phyloP scores from a whole-genome alignment of 176 grass and related monocot species.

The Ampelocalamus luodianensis region DNA sequence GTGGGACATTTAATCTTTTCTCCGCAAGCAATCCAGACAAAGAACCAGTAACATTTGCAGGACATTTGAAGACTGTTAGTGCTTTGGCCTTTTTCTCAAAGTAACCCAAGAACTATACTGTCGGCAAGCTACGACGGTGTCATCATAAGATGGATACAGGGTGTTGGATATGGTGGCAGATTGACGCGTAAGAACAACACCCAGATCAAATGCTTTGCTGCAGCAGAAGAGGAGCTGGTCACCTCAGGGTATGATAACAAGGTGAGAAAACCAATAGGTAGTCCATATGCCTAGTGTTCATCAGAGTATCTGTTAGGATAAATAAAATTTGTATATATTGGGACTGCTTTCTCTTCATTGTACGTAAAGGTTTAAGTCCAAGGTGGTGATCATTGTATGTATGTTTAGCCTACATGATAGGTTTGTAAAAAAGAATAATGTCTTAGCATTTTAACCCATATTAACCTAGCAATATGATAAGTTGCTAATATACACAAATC shows the following conservation, averaged over 20 bases:
- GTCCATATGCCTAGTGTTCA: constrained; percentile 16
- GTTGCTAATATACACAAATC: constrained; percentile 23
- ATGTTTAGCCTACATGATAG: constrained; percentile 14
- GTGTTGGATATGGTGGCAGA: constrained; percentile 85
- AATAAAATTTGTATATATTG: constrained; percentile 18
- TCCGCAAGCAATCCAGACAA: constrained; percentile 69
- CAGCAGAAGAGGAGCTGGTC: constrained; percentile 72
- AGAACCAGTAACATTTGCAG: constrained; percentile 79
- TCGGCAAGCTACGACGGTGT: constrained; percentile 95
- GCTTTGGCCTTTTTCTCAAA: constrained; percentile 69
- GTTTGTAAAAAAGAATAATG: constrained; percentile 28
- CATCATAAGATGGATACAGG: constrained; percentile 83
- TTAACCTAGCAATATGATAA: constrained; percentile 6
- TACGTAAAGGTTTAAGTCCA: constrained; percentile 14
- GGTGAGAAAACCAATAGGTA: constrained; percentile 51
- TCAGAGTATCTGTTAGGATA: constrained; percentile 22
- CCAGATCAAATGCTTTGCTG: constrained; percentile 95
- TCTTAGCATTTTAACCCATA: background rate
- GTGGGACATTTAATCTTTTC: constrained; percentile 85
- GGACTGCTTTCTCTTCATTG: constrained; percentile 19
- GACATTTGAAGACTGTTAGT: constrained; percentile 83
- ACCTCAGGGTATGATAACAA: constrained; percentile 96
- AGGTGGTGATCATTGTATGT: constrained; percentile 5
- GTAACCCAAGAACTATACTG: constrained; percentile 70
- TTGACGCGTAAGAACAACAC: constrained; percentile 80